phyloP scores from a whole-genome alignment of 208 protist species.

The Acanthamoeba quina region DNA sequence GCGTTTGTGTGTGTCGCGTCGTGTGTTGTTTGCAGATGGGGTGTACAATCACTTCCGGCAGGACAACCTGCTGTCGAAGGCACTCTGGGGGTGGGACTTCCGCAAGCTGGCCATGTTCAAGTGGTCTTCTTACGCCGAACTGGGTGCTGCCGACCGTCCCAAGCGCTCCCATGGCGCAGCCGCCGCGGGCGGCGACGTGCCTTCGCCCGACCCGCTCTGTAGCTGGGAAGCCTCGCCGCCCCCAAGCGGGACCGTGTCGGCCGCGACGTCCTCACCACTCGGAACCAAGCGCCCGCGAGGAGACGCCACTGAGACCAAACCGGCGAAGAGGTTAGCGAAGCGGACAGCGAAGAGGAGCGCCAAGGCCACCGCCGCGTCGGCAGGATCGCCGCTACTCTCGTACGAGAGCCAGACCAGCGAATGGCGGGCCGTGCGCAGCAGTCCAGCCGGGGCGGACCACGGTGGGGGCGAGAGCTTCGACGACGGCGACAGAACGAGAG shows the following conservation, averaged over 20 bases:
- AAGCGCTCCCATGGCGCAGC: not conserved
- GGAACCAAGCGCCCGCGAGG: too few species aligned
- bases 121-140: not conserved
- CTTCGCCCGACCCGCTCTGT: not conserved
- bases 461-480: not conserved
- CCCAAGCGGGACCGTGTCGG: too few species aligned
- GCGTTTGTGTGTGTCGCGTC: too few species aligned
- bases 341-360: too few species aligned
- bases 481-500: not conserved
- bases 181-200: not conserved
- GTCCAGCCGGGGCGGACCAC: not conserved
- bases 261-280: too few species aligned
- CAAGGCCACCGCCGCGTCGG: too few species aligned
- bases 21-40: not conserved
- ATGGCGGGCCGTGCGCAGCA: not conserved
- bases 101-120: not conserved
- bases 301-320: too few species aligned
- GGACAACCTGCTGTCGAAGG: slow-evolving; percentile 58
- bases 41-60: slow-evolving; percentile 20
- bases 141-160: not conserved
- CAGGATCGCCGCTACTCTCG: too few species aligned
- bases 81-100: slow-evolving; percentile 12
- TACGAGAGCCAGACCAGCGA: not conserved
- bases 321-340: too few species aligned
- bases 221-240: too few species aligned